Percentiles rank a stretch among this genome's conserved stretches.
phyloP scores from a whole-genome alignment of 2,329 filamentous ascomycete species.

The Emergomyces pasteurianus region DNA sequence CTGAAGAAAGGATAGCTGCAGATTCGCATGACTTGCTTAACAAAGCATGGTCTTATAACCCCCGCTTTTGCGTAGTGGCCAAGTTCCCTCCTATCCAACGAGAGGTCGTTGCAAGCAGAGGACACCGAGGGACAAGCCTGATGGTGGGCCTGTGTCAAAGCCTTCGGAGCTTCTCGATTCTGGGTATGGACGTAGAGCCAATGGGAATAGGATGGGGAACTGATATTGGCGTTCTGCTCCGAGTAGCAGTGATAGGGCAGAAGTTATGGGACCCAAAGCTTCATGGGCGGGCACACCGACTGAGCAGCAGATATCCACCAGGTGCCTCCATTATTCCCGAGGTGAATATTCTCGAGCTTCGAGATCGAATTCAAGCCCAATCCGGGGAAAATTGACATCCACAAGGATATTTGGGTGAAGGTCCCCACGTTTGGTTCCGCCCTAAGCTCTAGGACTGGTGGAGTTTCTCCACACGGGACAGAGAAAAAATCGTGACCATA shows the following conservation, averaged over 20 bases:
- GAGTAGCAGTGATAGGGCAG: neutral
- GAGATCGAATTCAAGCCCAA: neutral
- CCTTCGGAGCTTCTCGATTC: neutral
- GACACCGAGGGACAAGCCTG: neutral
- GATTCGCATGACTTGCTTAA: neutral
- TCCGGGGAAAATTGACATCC: neutral
- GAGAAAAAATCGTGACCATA: too few species aligned
- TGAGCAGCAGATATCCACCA: neutral
- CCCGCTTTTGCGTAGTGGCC: neutral
- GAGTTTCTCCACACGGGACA: too few species aligned
- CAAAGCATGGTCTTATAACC: neutral
- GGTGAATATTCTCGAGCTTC: neutral
- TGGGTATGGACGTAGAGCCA: neutral
- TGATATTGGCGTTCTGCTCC: neutral
- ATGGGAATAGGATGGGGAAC: neutral
- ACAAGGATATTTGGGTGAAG: neutral
- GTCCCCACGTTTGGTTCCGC: neutral
- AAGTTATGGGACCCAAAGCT: neutral
- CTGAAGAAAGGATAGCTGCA: neutral
- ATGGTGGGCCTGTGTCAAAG: neutral
- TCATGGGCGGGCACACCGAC: neutral
- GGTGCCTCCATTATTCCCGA: neutral
- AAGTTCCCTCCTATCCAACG: neutral
- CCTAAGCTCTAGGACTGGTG: too few species aligned
- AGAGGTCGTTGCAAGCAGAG: neutral